Evolutionary conservation across 352 stramenopile species (phyloP).

Genomic region (Paralagenidium karlingii): DNA sequence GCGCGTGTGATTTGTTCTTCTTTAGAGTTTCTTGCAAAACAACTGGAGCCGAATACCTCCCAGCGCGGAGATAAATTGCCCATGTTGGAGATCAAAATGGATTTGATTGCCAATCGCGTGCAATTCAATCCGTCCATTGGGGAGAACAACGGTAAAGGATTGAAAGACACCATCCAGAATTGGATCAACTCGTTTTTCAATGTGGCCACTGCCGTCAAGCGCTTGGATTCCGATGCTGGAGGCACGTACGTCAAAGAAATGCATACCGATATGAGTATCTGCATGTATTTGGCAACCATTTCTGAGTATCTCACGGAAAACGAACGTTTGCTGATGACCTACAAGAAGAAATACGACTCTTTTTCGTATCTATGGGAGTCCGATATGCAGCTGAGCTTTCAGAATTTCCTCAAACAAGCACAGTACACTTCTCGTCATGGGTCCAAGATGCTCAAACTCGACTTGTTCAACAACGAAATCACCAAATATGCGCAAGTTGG

Average conservation of each 20-base stretch:
- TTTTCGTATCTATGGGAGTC: slow-evolving; percentile 95
- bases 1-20: slow-evolving; percentile 76
- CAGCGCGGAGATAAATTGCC: slow-evolving; percentile 62
- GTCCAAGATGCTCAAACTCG: slow-evolving; percentile 85
- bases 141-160: slow-evolving; percentile 87
- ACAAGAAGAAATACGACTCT: slow-evolving; percentile 92
- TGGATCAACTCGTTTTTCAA: slow-evolving; percentile 97
- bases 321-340: slow-evolving; percentile 84
- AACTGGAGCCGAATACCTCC: slow-evolving; percentile 79
- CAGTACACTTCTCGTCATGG: slow-evolving; percentile 50
- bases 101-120: slow-evolving; percentile 83
- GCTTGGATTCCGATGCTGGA: slow-evolving; percentile 88
- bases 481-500: slow-evolving; percentile 92
- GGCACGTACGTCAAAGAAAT: slow-evolving; percentile 97
- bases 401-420: slow-evolving; percentile 81
- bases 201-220: slow-evolving; percentile 92
- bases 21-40: slow-evolving; percentile 88
- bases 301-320: slow-evolving; percentile 89
- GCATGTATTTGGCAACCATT: slow-evolving; percentile 89
- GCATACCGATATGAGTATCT: slow-evolving; percentile 92
- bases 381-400: slow-evolving; percentile 88
- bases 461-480: slow-evolving; percentile 94
- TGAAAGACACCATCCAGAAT: slow-evolving; percentile 91
- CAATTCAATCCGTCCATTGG: slow-evolving; percentile 82
- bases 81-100: slow-evolving; percentile 96